phyloP scores from a whole-genome alignment of 75 land plant species.

The Ceratopteris richardii region DNA sequence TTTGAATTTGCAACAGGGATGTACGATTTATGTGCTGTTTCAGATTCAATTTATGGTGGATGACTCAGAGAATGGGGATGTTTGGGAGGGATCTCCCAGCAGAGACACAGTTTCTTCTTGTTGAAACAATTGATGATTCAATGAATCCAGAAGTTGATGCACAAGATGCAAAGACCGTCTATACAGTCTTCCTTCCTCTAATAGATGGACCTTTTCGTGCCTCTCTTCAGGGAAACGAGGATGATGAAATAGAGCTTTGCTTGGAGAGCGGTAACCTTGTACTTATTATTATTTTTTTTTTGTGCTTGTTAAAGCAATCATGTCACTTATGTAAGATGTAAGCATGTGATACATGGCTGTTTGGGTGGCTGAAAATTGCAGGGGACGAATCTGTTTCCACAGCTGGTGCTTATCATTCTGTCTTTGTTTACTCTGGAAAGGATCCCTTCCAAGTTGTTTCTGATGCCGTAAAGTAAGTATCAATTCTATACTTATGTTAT shows the following conservation, averaged over 20 bases:
- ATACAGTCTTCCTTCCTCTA: conserved; percentile 70
- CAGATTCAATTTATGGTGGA: conserved; percentile 88
- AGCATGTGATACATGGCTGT: not conserved
- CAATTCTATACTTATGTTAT: too few relatives aligned
- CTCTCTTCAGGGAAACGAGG: conserved; percentile 63
- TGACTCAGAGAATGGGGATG: conserved; percentile 79
- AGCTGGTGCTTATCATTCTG: conserved; percentile 34
- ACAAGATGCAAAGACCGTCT: conserved; percentile 33
- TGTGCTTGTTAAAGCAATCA: too few relatives aligned
- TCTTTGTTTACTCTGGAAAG: conserved; percentile 63
- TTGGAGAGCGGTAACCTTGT: conserved; percentile 75
- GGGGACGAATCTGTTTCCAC: conserved; percentile 51
- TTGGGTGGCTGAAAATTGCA: conserved; percentile 8
- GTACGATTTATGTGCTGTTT: conserved; percentile 67
- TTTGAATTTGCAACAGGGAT: conserved; percentile 29
- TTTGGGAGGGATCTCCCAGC: conserved; percentile 62
- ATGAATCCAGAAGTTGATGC: conserved; percentile 5
- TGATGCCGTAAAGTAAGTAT: conserved; percentile 52
- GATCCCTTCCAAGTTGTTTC: conserved; percentile 73
- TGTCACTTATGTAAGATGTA: too few relatives aligned
- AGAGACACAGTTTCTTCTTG: conserved; percentile 78
- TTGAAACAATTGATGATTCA: conserved; percentile 46
- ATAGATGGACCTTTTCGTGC: conserved; percentile 72
- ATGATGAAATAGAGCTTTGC: conserved; percentile 61
- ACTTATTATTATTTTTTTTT: too few relatives aligned